phyloP scores from a whole-genome alignment of 1,284 basidiomycete species.

The Heterobasidion occidentale region DNA sequence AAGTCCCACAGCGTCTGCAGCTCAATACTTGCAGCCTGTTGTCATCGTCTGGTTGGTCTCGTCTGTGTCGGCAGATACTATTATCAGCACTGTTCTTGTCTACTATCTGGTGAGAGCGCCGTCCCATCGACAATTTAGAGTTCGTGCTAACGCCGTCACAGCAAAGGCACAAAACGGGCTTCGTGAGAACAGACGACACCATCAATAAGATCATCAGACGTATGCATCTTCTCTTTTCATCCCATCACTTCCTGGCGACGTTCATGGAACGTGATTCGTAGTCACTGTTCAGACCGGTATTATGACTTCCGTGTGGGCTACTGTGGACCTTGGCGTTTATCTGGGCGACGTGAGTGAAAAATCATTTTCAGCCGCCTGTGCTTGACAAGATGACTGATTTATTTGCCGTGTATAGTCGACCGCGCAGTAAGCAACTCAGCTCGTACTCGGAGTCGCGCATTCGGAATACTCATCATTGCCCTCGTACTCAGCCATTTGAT shows the following conservation, averaged over 20 bases:
- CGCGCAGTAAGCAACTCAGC: background rate
- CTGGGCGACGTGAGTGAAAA: slow-evolving; percentile 9
- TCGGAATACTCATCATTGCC: background rate
- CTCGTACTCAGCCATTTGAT: background rate
- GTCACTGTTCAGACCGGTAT: background rate
- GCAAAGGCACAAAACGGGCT: background rate
- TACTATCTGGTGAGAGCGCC: background rate
- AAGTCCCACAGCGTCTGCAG: background rate
- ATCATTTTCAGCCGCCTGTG: background rate
- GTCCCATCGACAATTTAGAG: background rate
- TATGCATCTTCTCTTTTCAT: background rate
- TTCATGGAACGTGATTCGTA: background rate
- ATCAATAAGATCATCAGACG: background rate
- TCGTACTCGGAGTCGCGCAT: background rate
- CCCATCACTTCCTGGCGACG: no score
- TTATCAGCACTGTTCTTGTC: background rate
- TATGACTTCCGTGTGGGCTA: slow-evolving; percentile 9
- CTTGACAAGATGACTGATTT: background rate
- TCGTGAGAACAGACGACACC: background rate
- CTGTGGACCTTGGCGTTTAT: slow-evolving; percentile 17
- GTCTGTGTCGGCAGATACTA: background rate
- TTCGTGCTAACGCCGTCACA: background rate
- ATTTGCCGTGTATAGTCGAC: background rate
- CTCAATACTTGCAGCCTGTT: background rate
- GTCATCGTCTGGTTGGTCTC: background rate